Evolutionary conservation across 2,329 filamentous ascomycete genomes (phyloP), one percentile per base, ranked within the genome.

Genomic region (Colletotrichum sansevieriae): DNA sequence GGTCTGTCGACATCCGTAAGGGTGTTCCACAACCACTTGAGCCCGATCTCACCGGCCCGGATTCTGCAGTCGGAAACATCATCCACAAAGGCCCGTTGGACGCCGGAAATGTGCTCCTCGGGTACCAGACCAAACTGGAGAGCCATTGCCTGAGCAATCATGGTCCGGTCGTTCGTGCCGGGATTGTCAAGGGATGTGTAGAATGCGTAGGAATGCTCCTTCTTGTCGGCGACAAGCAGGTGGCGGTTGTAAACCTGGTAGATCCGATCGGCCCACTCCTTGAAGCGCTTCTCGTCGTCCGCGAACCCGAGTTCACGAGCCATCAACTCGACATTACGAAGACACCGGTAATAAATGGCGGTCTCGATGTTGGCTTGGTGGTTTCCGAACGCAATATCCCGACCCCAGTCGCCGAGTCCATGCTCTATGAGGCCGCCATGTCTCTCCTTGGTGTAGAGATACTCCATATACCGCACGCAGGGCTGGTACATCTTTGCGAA

Each of bases 281-380:
- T 71, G 39, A 75, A 78, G 11, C 71, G 71, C 41, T 59, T 61
- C 60, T 75, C 75, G 22, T 79, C 75, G 20, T 65, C 54, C 2
- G 70, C 20, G 9, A 70, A 63, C 2, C 73, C 72, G 2, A 78
- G 66, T n/a, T 78, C 74, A 15, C 73, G 70, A 1, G 79, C 78
- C 76, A 82, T 81, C 65, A 77, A 68, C 35, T 73, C 77, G 15
- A 78, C 72, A 51, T 77, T 77, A 15, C 78, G 74, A 1, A 82
- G 75, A 51, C 80, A 83, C 49, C 80, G 75, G 70, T 82, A 80
- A 72, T 83, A 82, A 10, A 82, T 74, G 1, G 81, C 80, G 6
- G 81, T 82, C 68, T 83, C 81, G 20, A 83, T 82, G 68, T 83
- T 83, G 44, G 81, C 81, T 72, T 83, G 81, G 46, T 80, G 77